Conservation (phyloP, 768 basidiomycete species). For the Phanerochaete carnosa region DNA sequence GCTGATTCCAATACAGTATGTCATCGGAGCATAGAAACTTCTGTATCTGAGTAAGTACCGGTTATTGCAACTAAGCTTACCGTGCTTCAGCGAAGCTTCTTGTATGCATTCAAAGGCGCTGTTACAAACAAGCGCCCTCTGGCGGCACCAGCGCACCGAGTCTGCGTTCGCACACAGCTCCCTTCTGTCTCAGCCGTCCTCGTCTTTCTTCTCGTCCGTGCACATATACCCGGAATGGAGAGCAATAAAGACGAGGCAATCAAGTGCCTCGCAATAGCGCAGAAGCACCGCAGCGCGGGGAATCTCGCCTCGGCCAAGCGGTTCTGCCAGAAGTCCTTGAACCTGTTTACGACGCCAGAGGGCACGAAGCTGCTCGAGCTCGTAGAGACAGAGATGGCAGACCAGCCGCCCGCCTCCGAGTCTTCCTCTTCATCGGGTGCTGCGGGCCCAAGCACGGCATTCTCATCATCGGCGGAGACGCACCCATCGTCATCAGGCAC, state of each 20-base stretch:
- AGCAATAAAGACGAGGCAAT: conserved; percentile 90
- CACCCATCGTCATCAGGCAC: conserved; percentile 74
- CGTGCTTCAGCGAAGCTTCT: background rate
- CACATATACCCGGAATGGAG: conserved; percentile 47
- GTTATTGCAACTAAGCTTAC: background rate
- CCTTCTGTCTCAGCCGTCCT: background rate
- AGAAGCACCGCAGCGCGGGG: conserved; percentile 65
- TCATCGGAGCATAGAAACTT: background rate
- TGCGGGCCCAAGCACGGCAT: conserved; percentile 36
- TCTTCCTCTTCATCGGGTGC: conserved; percentile 36
- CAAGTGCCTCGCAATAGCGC: conserved; percentile 77
- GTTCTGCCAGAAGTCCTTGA: conserved; percentile 85
- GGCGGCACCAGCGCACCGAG: background rate
- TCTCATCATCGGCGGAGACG: conserved; percentile 53
- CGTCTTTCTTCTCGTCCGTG: background rate
- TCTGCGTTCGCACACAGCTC: conserved; percentile 1
- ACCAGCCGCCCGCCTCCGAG: conserved; percentile 16
- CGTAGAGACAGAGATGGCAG: conserved; percentile 55
- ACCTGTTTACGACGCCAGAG: conserved; percentile 77
- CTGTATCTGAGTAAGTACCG: background rate
- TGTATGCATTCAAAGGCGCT: background rate
- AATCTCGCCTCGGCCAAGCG: conserved; percentile 79
- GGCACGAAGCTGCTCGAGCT: conserved; percentile 63
- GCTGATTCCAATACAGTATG: background rate
- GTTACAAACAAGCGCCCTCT: background rate